Percentiles rank a stretch among this genome's conserved stretches.
phyloP scores from a whole-genome alignment of 108 stramenopile genomes.

The Pseudonitzschia multiseries region DNA sequence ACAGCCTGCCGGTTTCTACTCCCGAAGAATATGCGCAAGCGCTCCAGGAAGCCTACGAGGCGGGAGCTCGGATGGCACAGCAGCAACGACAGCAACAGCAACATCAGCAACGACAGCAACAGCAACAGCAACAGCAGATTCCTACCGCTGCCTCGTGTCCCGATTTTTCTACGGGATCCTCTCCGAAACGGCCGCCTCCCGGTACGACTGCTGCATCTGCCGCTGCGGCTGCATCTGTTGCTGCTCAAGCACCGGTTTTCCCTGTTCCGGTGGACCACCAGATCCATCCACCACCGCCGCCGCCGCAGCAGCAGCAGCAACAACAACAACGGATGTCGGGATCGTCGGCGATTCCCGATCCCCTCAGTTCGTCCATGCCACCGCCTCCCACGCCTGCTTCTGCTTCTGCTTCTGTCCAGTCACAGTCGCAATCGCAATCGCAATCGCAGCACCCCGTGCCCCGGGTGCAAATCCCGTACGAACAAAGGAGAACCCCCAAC shows the following conservation, averaged over 20 bases:
- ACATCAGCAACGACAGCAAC: background rate
- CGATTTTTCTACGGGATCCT: slow-evolving; percentile 32
- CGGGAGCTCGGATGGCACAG: slow-evolving; percentile 71
- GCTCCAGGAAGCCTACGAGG: slow-evolving; percentile 80
- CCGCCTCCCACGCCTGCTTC: slow-evolving; percentile 18
- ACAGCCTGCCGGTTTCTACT: slow-evolving; percentile 39
- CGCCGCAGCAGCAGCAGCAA: no score
- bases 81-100: slow-evolving; percentile 21
- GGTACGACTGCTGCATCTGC: background rate
- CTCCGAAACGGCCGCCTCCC: background rate
- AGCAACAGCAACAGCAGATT: slow-evolving; percentile 30
- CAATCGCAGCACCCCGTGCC: background rate
- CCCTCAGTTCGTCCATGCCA: slow-evolving; percentile 31
- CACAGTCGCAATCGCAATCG: no score
- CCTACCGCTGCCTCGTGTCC: slow-evolving; percentile 51
- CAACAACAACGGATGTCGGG: no score
- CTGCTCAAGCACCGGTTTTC: background rate
- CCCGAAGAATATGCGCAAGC: slow-evolving; percentile 82
- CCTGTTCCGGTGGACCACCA: slow-evolving; percentile 20
- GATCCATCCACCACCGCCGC: slow-evolving; percentile 24
- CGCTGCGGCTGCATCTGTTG: no score
- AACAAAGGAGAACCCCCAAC: background rate
- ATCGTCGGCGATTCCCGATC: slow-evolving; percentile 28
- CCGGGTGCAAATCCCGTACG: background rate
- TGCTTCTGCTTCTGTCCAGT: no score